Evolutionary conservation across 2,329 filamentous ascomycete genomes (phyloP).

Genomic region (Colletotrichum eremochloae): DNA sequence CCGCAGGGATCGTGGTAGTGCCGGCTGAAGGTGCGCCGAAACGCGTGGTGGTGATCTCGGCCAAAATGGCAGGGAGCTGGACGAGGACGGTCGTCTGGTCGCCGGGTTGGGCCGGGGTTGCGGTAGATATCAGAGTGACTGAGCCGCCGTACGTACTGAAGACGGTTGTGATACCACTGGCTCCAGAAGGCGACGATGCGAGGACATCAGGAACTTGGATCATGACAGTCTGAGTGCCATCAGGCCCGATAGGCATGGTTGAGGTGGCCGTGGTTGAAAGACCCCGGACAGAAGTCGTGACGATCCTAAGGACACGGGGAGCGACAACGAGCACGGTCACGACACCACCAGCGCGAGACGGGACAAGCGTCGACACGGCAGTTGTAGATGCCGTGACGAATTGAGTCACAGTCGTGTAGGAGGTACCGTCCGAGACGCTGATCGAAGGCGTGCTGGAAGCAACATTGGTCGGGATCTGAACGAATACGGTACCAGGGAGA

Average conservation of each 20-base stretch:
- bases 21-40: constrained; percentile 29
- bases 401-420: constrained; percentile 8
- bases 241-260: constrained; percentile 22
- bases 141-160: constrained; percentile 24
- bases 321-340: constrained; percentile 22
- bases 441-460: background rate
- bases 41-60: constrained; percentile 19
- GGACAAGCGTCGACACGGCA: constrained; percentile 7
- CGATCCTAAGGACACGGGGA: constrained; percentile 1
- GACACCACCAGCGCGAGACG: background rate
- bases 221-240: constrained; percentile 28
- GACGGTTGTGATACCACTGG: constrained; percentile 22
- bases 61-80: constrained; percentile 15
- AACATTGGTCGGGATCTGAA: constrained; percentile 26
- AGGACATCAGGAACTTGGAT: constrained; percentile 2
- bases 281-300: constrained; percentile 6
- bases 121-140: constrained; percentile 17
- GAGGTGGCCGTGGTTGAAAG: constrained; percentile 5
- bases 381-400: constrained; percentile 8
- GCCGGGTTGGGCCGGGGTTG: constrained; percentile 2
- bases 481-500: constrained; percentile 27
- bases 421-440: background rate
- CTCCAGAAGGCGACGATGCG: background rate
- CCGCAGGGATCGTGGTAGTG: constrained; percentile 20
- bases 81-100: constrained; percentile 30